Evolutionary conservation across 2,329 filamentous ascomycete species (phyloP), one percentile per base, ranked within the genome.

Genomic region (Rutstroemia sp.): DNA sequence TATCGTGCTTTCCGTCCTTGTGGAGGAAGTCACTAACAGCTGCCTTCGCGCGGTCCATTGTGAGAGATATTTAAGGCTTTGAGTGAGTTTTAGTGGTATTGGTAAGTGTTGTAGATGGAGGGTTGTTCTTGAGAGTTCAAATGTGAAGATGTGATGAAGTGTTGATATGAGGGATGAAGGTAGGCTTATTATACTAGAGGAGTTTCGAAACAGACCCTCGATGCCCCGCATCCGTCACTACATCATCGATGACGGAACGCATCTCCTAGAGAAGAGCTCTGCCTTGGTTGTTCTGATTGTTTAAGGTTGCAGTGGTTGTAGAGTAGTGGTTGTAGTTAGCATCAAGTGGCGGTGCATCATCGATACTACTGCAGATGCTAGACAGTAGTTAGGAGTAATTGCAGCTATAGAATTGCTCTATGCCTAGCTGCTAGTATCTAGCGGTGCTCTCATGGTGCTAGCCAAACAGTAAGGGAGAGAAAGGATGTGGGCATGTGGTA

Each of bases 21-120:
- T 71, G 74, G 63, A 86, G 77, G 73, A 88, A 84, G 66, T 78
- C 77, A 48, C 73, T 72, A 65, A 88, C 78, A 58, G 79, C 80
- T 65, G 77, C 74, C 75, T 84, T 87, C 40, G 84, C 82, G 68
- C 81, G 82, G 16, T 87, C 77, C 83, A 87, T 85, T 44, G 39
- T 25, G 21, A 21, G 44, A 44, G 39, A 49, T 49, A 48, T 4
- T 42, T 51, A 25, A 21, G 30, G 46, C 25, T 54, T 39, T 27
- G 23, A 23, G 9, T n/a, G 21, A 30, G 8, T 19, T 10, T 44
- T 44, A 17, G 21, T 23, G 48, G 44, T 44, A 49, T 49, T 52
- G 4, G 42, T 51, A 25, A 23, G 38, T 48, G 39, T 51, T 39
- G 36, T 17, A 17, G 9, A 27, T 38, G 38, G n/a, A 23, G 27